Base-by-base conservation (phyloP, 768 basidiomycete species). In the Agaricus subrufescens region DNA sequence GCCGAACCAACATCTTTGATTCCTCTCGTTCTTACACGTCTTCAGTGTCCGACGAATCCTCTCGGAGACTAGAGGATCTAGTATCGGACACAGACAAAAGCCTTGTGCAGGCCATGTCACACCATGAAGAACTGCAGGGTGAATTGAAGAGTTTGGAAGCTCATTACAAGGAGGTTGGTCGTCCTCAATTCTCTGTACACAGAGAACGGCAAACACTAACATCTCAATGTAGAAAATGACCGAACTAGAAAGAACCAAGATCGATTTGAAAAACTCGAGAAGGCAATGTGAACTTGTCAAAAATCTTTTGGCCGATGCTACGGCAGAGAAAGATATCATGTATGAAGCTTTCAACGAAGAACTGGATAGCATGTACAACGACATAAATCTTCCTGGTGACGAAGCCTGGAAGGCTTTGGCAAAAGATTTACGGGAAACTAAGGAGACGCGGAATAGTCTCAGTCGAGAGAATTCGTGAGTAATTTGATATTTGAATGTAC, bases 281-380 rank as follows among this genome's bases (percentile, higher is more conserved):
- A 80, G 89, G 15, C 89, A 91, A 67, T 86, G 84, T 58, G 91
- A 90, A 61, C 72, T 93, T 29, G 82, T 94, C 3, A 91, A 91
- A 68, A 83, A 82, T 61, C 76, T 94, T 29, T 75, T 93, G 12
- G 77, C 80, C 15, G 89, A 95, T 63, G 82, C 84, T 31, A 89
- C 87, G 8, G 79, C 85, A 1, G 94, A 97, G 74, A 90, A 95
- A 69, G 91, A 94, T 64, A 89, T 93, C 67, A 88, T 96, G 81
- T 95, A 94, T 61, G 89, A 94, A 77, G 89, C 91, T 2, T 95
- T 97, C 73, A 96, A 97, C 67, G 92, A 94, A 66, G 94, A 96
- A 67, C 78, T 97, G 31, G 93, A 94, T 61, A 84, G 82, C 15
- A 91, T 96, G 90, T 96, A 86, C 70, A 87, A 88, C 50, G 91